Evolutionary conservation across 306 rosid species (phyloP), one percentile per base, ranked within the genome.

Genomic region (Erythrophleum fordii): DNA sequence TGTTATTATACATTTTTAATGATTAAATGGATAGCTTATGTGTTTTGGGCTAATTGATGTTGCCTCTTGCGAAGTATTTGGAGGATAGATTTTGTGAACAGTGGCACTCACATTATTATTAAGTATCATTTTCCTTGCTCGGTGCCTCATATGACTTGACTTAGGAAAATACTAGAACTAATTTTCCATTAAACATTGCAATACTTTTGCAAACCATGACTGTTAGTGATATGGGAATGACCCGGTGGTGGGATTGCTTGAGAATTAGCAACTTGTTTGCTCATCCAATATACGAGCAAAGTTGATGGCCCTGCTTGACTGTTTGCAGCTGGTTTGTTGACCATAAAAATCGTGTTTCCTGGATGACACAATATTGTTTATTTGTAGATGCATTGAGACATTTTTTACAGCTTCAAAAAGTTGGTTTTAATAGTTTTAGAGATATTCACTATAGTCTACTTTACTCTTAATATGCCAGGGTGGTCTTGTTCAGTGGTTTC

Each of bases 371-470:
- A 70, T 77, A 61, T 77, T 62, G 29, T 70, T 49, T 60, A 11
- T 69, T 61, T 45, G 45, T 66, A 48, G 69, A 67, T 65, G 13
- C 72, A 64, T 17, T 70, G 56, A 62, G 41, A 65, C 52, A 7
- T 60, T 56, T 44, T 64, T 52, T 25, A 11, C 23, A 52, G 75
- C 45, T 66, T 67, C 75, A 17, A 44, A 58, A 69, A 60, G 11
- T 53, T 69, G 28, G 73, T 62, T 82, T 65, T 60, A 75, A 56
- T 48, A 37, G 34, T 75, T 75, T 67, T 34, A 64, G 28, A 31
- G 62, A 68, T 39, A 41, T n/a, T 20, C 31, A 11, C 51, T 67
- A 12, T 13, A 48, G 44, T 41, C 45, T 46, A 17, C 44, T 55
- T 75, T 70, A 17, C 55, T 37, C 41, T 22, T 42, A 34, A 46